phyloP scores from a whole-genome alignment of 177 flowering plant species.

The Vitis hybrid region DNA sequence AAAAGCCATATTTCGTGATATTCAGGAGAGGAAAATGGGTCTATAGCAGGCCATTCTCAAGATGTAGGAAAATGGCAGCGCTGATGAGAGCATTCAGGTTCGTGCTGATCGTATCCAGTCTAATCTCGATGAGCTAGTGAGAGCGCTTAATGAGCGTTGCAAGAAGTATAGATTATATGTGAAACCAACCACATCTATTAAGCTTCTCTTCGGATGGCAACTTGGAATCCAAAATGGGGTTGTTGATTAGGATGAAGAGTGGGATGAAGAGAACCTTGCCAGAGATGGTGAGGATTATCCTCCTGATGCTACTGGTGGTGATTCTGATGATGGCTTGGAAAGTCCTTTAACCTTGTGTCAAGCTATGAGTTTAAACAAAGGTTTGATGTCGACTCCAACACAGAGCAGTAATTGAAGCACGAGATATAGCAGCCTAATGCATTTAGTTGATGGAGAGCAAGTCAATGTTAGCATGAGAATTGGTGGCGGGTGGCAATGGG shows the following conservation, averaged over 20 bases:
- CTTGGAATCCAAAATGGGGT: too few species aligned
- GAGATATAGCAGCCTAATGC: constrained; percentile 55
- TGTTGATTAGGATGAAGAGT: constrained; percentile 32
- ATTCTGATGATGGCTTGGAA: constrained; percentile 30
- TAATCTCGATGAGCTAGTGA: constrained; percentile 82
- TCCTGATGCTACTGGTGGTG: constrained; percentile 52
- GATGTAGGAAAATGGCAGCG: too few species aligned
- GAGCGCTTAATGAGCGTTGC: constrained; percentile 81
- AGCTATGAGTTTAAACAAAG: constrained; percentile 23
- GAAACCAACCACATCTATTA: constrained; percentile 42
- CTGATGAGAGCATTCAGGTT: constrained; percentile 74
- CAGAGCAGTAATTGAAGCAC: constrained; percentile 57
- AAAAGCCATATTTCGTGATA: constrained; percentile 90
- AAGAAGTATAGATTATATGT: constrained; percentile 77
- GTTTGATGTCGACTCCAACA: constrained; percentile 34
- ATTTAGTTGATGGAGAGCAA: constrained; percentile 39
- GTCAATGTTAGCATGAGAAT: too few species aligned
- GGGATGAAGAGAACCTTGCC: constrained; percentile 70
- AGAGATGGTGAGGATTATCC: constrained; percentile 55
- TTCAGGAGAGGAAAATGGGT: constrained; percentile 91
- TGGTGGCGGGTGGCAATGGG: constrained; percentile 74
- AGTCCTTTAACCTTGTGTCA: too few species aligned
- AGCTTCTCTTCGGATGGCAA: too few species aligned
- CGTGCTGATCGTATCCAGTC: constrained; percentile 87
- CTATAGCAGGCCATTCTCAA: constrained; percentile 64